Percentiles rank a stretch among this genome's conserved stretches.
Evolutionary conservation across 148 eudicot genomes (phyloP).

Genomic region (Mesembryanthemum crystallinum): DNA sequence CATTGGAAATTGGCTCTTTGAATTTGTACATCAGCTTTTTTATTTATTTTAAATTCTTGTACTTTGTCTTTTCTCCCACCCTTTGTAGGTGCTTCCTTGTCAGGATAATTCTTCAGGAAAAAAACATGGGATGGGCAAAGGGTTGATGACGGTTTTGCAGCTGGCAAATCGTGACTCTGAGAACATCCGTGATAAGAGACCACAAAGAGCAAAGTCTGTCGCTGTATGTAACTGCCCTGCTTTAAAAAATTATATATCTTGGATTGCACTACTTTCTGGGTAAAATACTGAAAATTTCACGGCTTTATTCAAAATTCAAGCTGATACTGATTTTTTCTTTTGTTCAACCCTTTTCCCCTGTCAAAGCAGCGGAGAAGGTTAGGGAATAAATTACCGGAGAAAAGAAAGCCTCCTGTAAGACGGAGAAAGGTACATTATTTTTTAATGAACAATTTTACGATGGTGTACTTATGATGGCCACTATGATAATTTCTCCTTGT

Average conservation of each 20-base stretch:
- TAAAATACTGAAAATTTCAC: slow-evolving; percentile 9
- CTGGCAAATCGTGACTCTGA: slow-evolving; percentile 39
- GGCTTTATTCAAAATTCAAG: neutral
- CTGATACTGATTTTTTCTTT: slow-evolving; percentile 6
- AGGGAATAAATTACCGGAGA: slow-evolving; percentile 43
- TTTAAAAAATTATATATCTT: slow-evolving; percentile 1
- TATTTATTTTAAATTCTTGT: neutral
- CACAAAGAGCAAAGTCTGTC: slow-evolving; percentile 45
- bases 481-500: slow-evolving; percentile 13
- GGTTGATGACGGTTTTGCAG: slow-evolving; percentile 47
- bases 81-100: slow-evolving; percentile 24
- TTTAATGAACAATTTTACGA: neutral
- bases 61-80: neutral
- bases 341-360: slow-evolving; percentile 1
- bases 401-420: slow-evolving; percentile 43
- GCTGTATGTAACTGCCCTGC: slow-evolving; percentile 41
- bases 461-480: slow-evolving; percentile 7
- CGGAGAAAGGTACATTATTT: slow-evolving; percentile 49
- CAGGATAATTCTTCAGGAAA: slow-evolving; percentile 14
- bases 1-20: neutral
- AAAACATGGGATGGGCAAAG: slow-evolving; percentile 46
- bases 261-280: slow-evolving; percentile 11
- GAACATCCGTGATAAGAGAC: slow-evolving; percentile 42
- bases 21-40: neutral
- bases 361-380: slow-evolving; percentile 43